Evolutionary conservation across 768 basidiomycete genomes (phyloP), one percentile per base, ranked within the genome.

Genomic region (Chalciporus pseudorubinellus): DNA sequence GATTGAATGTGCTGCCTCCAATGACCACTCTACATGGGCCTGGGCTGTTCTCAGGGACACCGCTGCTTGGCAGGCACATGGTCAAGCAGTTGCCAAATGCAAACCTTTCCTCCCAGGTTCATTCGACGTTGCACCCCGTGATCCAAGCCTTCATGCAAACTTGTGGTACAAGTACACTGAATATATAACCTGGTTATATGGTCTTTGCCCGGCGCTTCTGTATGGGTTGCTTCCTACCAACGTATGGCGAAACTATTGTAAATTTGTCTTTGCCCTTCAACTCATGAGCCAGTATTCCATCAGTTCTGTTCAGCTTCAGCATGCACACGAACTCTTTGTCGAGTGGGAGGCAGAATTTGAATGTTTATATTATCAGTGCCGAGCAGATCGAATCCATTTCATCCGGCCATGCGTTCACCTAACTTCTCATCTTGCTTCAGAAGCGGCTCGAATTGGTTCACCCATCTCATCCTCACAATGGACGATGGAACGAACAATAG

Each of bases 111-210:
- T 62, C 9, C 58, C 55, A n/a, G 50, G 54, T 16, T 63, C 51
- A 19, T 59, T 63, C 36, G 56, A 63, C 22, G 41, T 49, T 2
- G 50, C 65, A 14, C 64, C 64, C 13, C 53, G 56, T 3, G 61
- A 66, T 24, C 50, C n/a, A n/a, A n/a, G n/a, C n/a, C n/a, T n/a
- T n/a, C n/a, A n/a, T n/a, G n/a, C n/a, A n/a, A n/a, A n/a, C 54
- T 16, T 34, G 20, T 46, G 46, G 46, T 46, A 46, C 33, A 46
- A 46, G 24, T 31, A 31, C 1, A 20, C n/a, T 4, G 20, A 46
- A 21, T 46, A 36, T 34, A 46, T 46, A 6, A 46, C n/a, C n/a
- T 46, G 46, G 46, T n/a, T 50, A 8, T 33, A 50, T 29, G n/a
- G 14, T 29, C 39, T 50, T 10, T 41, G 29, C 10, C 48, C 28